Percentiles rank a stretch among this genome's conserved stretches.
Evolutionary conservation across 169 alveolate genomes (phyloP).

Genomic region (Plasmodium gaboni): DNA sequence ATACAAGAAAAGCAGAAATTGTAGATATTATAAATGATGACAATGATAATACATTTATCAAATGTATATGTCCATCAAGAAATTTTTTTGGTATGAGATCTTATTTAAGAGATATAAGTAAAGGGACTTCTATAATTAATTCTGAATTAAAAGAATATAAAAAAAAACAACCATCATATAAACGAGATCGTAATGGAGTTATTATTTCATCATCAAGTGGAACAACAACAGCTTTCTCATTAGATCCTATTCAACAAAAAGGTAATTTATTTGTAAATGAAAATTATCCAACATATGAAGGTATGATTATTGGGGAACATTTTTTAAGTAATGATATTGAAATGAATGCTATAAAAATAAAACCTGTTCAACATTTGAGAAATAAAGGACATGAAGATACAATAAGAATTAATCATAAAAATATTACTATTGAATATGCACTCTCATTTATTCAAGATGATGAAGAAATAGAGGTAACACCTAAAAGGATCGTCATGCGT

Average conservation of each 20-base stretch:
- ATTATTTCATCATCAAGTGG: slow-evolving; percentile 90
- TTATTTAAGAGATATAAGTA: slow-evolving; percentile 84
- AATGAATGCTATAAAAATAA: slow-evolving; percentile 88
- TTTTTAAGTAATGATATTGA: slow-evolving; percentile 86
- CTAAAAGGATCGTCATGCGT: slow-evolving; percentile 92
- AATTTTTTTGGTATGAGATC: slow-evolving; percentile 88
- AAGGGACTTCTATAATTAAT: slow-evolving; percentile 90
- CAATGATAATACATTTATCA: slow-evolving; percentile 63
- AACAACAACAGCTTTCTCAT: slow-evolving; percentile 89
- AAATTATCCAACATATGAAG: slow-evolving; percentile 89
- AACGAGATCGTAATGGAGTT: slow-evolving; percentile 87
- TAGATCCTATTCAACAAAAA: slow-evolving; percentile 90
- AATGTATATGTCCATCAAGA: slow-evolving; percentile 77
- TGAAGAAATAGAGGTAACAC: slow-evolving; percentile 95
- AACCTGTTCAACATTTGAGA: slow-evolving; percentile 90
- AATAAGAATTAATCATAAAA: slow-evolving; percentile 79
- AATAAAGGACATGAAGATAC: slow-evolving; percentile 89
- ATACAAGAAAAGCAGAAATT: slow-evolving; percentile 85
- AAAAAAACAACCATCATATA: slow-evolving; percentile 80
- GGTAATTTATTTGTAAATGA: slow-evolving; percentile 90
- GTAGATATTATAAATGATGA: slow-evolving; percentile 67
- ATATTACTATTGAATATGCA: slow-evolving; percentile 91
- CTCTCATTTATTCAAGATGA: slow-evolving; percentile 92
- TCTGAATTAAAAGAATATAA: slow-evolving; percentile 88
- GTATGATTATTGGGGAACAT: slow-evolving; percentile 92